Conservation (phyloP, 2,329 filamentous ascomycete genomes). For the Thelonectria blattea region DNA sequence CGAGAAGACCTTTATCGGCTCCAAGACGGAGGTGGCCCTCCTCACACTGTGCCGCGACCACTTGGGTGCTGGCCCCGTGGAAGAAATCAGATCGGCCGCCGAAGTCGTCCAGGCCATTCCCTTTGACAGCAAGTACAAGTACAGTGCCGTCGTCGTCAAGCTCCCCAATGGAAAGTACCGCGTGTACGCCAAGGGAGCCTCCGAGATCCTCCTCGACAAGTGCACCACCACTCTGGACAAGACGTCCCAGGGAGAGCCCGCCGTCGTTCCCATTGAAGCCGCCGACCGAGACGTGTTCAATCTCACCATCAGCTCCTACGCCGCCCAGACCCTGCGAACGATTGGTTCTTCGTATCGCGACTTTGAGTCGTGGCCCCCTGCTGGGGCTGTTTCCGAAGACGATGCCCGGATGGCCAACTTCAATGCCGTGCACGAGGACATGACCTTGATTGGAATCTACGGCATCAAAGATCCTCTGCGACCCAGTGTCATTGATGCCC, state of each 20-base stretch:
- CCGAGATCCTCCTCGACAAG: conserved; percentile 59
- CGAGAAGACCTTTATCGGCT: conserved; percentile 56
- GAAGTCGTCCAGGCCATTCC: conserved; percentile 57
- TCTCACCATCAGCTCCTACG: conserved; percentile 64
- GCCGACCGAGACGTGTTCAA: conserved; percentile 61
- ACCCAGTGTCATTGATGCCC: conserved; percentile 65
- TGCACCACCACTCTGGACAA: conserved; percentile 53
- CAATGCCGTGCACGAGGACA: conserved; percentile 54
- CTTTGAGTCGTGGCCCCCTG: conserved; percentile 72
- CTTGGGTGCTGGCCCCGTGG: conserved; percentile 54
- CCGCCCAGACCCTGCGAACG: conserved; percentile 71
- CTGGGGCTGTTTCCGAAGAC: conserved; percentile 64
- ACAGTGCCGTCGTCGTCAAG: conserved; percentile 61
- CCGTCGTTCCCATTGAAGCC: conserved; percentile 49
- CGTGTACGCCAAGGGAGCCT: conserved; percentile 61
- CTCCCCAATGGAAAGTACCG: conserved; percentile 52
- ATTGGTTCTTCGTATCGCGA: conserved; percentile 77
- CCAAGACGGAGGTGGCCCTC: conserved; percentile 63
- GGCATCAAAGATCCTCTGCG: conserved; percentile 73
- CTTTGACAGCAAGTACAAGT: conserved; percentile 62
- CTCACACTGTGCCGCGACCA: conserved; percentile 57
- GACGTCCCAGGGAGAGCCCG: conserved; percentile 64
- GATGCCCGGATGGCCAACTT: conserved; percentile 61
- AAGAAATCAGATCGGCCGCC: conserved; percentile 54
- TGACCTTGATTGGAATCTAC: conserved; percentile 56